These are phyloP conservation scores for Kokia cookei DNA, from an alignment of 441 rosid genomes.

Conservation along the genomic window DNA sequence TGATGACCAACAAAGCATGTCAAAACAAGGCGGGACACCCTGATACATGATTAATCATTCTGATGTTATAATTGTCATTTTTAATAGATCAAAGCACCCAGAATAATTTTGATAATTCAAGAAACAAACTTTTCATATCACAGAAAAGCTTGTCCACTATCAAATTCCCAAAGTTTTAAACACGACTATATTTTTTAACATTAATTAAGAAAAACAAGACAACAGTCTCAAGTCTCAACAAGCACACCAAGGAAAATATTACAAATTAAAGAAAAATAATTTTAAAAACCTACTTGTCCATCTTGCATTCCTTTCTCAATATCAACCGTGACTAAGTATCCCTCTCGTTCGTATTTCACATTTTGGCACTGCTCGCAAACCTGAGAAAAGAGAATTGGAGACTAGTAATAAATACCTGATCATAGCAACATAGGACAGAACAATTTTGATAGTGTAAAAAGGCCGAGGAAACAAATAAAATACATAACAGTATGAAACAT, in stretches of 20 bases:
- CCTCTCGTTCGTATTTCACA: slow-evolving; percentile 77
- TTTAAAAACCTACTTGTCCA: slow-evolving; percentile 65
- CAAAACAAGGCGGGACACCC: background rate
- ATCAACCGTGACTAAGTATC: slow-evolving; percentile 82
- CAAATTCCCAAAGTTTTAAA: background rate
- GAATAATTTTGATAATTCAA: background rate
- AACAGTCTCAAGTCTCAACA: background rate
- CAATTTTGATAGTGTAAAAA: background rate
- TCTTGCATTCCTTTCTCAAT: slow-evolving; percentile 98
- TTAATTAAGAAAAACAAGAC: background rate
- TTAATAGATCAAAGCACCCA: background rate
- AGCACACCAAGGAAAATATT: too few species aligned
- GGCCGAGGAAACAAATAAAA: background rate
- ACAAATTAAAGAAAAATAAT: background rate
- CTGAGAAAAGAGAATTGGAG: slow-evolving; percentile 30
- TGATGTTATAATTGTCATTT: background rate
- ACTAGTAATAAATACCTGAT: background rate
- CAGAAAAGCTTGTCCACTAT: background rate
- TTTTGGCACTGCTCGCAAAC: slow-evolving; percentile 96
- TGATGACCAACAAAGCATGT: background rate
- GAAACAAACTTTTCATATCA: background rate
- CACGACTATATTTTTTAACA: background rate
- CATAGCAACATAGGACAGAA: background rate
- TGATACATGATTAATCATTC: background rate
- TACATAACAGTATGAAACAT: background rate